Evolutionary conservation across 345 rosid species (phyloP), one percentile per base, ranked within the genome.

Genomic region (Linum tenue): DNA sequence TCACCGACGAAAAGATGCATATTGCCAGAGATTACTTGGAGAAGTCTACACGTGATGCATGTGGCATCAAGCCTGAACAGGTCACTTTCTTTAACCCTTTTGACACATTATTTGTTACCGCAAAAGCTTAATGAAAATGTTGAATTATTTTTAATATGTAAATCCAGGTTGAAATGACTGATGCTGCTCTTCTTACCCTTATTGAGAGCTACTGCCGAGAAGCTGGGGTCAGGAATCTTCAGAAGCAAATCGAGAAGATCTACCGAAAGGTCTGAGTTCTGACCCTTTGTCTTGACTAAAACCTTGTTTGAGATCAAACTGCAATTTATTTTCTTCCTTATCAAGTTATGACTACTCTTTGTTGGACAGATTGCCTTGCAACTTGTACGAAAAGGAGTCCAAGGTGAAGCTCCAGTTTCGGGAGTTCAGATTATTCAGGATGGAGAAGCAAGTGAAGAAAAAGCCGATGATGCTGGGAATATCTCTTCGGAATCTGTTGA

Each of bases 151-250:
- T 7, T 7, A 9, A 8, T 7, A 44, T 22, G 31, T 14, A 8
- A 12, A 71, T 70, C 59, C 85, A 95, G 99, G 99, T 91, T 79
- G 89, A 89, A 71, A 80, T 94, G 69, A 94, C 91, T 31, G 90
- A 91, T 77, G 91, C 81, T 62, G 92, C 91, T 64, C 85, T 94
- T 74, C 96, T 91, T 74, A 83, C 77, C 62, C 86, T 95, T 69
- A 85, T 91, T 65, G 99, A 94, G 77, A 90, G 76, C 78, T 94
- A 94, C 78, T 94, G 99, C 77, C 82, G 99, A 84, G 97, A 94
- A 81, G 96, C 99, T 43, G 99, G 99, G 68, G 99, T 94, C 65
- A 68, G 99, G 74, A 94, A 94, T 86, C 99, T 94, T 73, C 99
- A 88, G 76, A 94, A 94, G 77, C 97, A 91, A n/a, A 91, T 91